Percentiles rank a stretch among this genome's conserved stretches.
Evolutionary conservation across 306 rosid genomes (phyloP).

Genomic region (Gleditsia sinensis): DNA sequence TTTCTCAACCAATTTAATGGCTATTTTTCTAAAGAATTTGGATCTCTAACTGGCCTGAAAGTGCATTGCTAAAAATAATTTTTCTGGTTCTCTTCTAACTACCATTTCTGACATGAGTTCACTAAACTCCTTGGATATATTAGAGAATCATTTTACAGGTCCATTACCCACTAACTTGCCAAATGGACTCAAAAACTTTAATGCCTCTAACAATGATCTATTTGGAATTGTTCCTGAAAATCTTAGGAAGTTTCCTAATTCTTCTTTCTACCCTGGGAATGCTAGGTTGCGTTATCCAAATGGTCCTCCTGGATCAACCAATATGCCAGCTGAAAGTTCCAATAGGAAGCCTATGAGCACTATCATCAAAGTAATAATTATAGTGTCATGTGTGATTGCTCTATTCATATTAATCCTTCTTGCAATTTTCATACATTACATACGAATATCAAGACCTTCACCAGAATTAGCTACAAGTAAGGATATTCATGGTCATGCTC

Average conservation of each 20-base stretch:
- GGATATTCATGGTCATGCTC: constrained; percentile 46
- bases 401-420: constrained; percentile 73
- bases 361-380: constrained; percentile 75
- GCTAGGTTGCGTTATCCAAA: constrained; percentile 55
- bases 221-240: constrained; percentile 81
- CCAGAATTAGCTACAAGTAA: constrained; percentile 52
- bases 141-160: constrained; percentile 84
- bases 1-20: constrained; percentile 82
- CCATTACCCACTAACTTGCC: constrained; percentile 79
- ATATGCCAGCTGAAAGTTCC: constrained; percentile 45
- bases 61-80: constrained; percentile 80
- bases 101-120: constrained; percentile 65
- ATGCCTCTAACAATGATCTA: constrained; percentile 87
- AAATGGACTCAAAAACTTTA: constrained; percentile 54
- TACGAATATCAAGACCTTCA: constrained; percentile 66
- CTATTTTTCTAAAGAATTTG: constrained; percentile 81
- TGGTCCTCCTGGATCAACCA: constrained; percentile 57
- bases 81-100: constrained; percentile 91
- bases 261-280: constrained; percentile 94
- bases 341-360: constrained; percentile 65
- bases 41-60: constrained; percentile 62
- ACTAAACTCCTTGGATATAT: constrained; percentile 64
- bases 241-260: constrained; percentile 72
- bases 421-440: constrained; percentile 80
- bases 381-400: constrained; percentile 83